Base-by-base conservation (phyloP, 2,329 filamentous ascomycete genomes). In the Penicillium concentricum region DNA sequence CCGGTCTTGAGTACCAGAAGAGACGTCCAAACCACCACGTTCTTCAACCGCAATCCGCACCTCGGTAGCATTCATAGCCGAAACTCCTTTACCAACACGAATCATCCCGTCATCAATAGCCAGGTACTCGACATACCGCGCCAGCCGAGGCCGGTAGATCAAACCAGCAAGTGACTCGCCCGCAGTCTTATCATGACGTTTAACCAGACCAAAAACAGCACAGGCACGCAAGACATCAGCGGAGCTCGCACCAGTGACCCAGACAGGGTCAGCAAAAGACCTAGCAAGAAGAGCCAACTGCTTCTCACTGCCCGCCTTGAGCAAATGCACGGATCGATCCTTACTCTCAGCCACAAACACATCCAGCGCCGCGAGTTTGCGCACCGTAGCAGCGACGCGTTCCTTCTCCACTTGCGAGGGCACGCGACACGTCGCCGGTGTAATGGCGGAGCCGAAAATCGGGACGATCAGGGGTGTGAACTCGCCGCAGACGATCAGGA, bases 391-490 rank as follows among this genome's bases (percentile, higher is more conserved):
- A 61, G 81, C 79, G 16, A 68, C 68, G 50, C 84, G 76, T 38
- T 85, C 81, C 35, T 74, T 73, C n/a, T 81, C 77, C 7, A 90
- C 78, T 76, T 97, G 93, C 38, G 77, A 78, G 0, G 93, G 93
- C 57, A 97, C 89, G 12, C 91, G 84, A 73, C 93, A 97, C 0
- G 91, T 88, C 65, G 85, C 85, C 0, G 93, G 93, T 26, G 96
- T 89, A 22, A 91, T 78, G 37, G 78, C 78, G 20, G 87, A 86
- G 0, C 83, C 83, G 26, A 96, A 77, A 32, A 86, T 83, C 7
- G 92, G 78, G 1, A 96, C 88, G 6, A 95, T 75, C 6, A 97
- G 69, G 0, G 92, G 91, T 1, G 92, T 90, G 76, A 96, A 88
- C 75, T 97, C 93, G 26, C 92, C 93, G 70, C 89, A 90, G 16